These are phyloP conservation scores for Diplodia mutila DNA, from an alignment of 2,329 filamentous ascomycete species.

Conservation along the genomic window DNA sequence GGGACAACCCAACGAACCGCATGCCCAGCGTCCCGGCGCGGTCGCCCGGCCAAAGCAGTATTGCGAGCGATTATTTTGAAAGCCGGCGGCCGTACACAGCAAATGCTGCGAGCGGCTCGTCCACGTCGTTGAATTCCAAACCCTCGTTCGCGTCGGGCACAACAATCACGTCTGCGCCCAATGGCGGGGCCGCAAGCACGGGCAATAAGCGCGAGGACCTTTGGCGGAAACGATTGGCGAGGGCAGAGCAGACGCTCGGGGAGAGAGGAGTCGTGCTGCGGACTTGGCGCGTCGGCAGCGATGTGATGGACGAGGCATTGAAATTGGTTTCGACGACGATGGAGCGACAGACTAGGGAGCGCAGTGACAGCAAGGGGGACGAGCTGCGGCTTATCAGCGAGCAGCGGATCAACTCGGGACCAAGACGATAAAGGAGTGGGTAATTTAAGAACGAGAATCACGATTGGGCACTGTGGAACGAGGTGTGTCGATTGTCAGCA, in stretches of 20 bases:
- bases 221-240: slow-evolving; percentile 70
- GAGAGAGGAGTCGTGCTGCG: slow-evolving; percentile 68
- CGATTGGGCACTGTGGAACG: slow-evolving; percentile 16
- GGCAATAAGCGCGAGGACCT: slow-evolving; percentile 71
- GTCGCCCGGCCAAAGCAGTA: neutral
- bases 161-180: slow-evolving; percentile 6
- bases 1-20: neutral
- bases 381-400: slow-evolving; percentile 21
- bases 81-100: slow-evolving; percentile 18
- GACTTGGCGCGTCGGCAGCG: slow-evolving; percentile 73
- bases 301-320: slow-evolving; percentile 69
- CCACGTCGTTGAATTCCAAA: slow-evolving; percentile 13
- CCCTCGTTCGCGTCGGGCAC: slow-evolving; percentile 10
- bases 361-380: slow-evolving; percentile 25
- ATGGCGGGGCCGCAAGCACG: slow-evolving; percentile 28
- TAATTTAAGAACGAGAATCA: slow-evolving; percentile 17
- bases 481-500: slow-evolving; percentile 13
- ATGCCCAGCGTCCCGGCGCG: neutral
- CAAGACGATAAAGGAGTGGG: slow-evolving; percentile 18
- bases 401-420: slow-evolving; percentile 18
- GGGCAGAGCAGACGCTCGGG: slow-evolving; percentile 67
- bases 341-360: slow-evolving; percentile 18
- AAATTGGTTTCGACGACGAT: slow-evolving; percentile 62
- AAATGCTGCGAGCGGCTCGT: slow-evolving; percentile 14
- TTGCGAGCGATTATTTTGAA: neutral